phyloP scores from a whole-genome alignment of 129 eudicot species.

The Arctium lappa region DNA sequence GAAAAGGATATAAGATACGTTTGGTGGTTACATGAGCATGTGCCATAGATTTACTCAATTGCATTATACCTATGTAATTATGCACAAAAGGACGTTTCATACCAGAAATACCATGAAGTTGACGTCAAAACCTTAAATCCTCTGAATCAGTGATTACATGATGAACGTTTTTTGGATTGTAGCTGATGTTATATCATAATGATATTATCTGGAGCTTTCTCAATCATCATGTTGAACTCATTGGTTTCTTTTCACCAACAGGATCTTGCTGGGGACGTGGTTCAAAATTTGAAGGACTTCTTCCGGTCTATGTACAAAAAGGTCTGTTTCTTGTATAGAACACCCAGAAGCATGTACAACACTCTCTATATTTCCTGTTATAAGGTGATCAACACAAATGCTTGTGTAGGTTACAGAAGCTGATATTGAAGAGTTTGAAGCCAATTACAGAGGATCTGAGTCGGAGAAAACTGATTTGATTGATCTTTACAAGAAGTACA shows the following conservation, averaged over 20 bases:
- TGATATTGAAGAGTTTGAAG: slow-evolving; percentile 92
- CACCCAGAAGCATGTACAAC: background rate
- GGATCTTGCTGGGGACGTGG: slow-evolving; percentile 96
- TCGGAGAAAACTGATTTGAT: slow-evolving; percentile 82
- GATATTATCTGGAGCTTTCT: background rate
- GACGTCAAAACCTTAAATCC: background rate
- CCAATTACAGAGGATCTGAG: slow-evolving; percentile 90
- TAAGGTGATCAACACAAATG: background rate
- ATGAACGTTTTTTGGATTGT: background rate
- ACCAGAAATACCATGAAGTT: background rate
- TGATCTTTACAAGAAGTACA: slow-evolving; percentile 68
- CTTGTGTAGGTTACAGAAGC: slow-evolving; percentile 74
- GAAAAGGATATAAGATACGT: background rate
- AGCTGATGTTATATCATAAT: background rate
- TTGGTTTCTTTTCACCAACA: slow-evolving; percentile 22
- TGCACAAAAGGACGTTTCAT: background rate
- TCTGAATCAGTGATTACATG: background rate
- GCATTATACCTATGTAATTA: background rate
- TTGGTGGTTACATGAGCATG: too few relatives aligned
- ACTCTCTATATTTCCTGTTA: background rate
- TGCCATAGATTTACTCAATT: too few relatives aligned
- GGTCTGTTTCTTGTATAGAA: slow-evolving; percentile 35
- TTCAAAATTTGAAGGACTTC: slow-evolving; percentile 66
- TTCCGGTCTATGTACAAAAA: slow-evolving; percentile 77
- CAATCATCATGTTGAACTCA: background rate